Conservation (phyloP, 306 rosid genomes). For the Betula pendula region DNA sequence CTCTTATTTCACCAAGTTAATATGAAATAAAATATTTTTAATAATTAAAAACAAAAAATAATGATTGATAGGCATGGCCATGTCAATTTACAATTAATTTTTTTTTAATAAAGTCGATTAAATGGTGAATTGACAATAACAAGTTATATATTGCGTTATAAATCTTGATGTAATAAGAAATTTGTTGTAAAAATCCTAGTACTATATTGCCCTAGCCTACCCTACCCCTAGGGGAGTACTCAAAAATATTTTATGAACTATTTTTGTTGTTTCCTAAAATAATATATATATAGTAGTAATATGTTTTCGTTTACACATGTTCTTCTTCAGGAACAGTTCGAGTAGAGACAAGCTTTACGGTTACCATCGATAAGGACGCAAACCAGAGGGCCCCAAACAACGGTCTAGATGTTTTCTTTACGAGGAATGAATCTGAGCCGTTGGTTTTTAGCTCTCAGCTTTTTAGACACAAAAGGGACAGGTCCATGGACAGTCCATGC, state of each 20-base stretch:
- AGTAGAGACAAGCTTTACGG: conserved; percentile 30
- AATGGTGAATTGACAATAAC: too few species aligned
- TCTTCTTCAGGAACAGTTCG: background rate
- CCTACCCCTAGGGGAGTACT: too few species aligned
- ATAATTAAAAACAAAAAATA: too few species aligned
- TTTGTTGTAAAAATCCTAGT: too few species aligned
- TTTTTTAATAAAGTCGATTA: too few species aligned
- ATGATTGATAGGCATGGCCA: too few species aligned
- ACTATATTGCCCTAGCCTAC: too few species aligned
- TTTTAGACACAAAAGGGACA: conserved; percentile 44
- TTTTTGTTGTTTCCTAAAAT: conserved; percentile 23
- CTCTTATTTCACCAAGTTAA: too few species aligned
- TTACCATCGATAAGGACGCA: conserved; percentile 25
- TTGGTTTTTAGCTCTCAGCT: conserved; percentile 30
- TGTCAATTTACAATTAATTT: too few species aligned
- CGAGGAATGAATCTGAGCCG: conserved; percentile 23
- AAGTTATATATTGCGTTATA: too few species aligned
- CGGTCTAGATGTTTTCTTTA: conserved; percentile 20
- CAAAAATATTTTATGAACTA: background rate
- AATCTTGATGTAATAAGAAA: too few species aligned
- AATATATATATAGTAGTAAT: background rate
- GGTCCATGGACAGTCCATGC: conserved; percentile 45
- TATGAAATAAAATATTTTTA: too few species aligned
- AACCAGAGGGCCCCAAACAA: background rate
- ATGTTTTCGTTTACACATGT: background rate